Percentiles rank a stretch among this genome's conserved stretches.
phyloP scores from a whole-genome alignment of 2,329 filamentous ascomycete genomes.

The Coniochaeta pulveracea region DNA sequence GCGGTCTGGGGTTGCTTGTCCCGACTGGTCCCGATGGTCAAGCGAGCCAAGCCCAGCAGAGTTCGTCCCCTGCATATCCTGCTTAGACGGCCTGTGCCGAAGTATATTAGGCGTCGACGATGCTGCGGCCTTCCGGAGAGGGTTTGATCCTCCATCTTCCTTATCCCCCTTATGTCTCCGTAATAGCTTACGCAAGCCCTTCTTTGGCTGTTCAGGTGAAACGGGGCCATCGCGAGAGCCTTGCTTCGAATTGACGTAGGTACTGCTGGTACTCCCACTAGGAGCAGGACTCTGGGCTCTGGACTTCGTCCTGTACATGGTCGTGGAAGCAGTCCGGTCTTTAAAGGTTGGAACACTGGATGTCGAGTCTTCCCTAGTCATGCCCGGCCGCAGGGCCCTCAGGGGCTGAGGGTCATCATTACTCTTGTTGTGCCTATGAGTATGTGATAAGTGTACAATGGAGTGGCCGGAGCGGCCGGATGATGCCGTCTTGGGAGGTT shows the following conservation, averaged over 20 bases:
- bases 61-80: conserved; percentile 25
- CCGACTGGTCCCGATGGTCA: conserved; percentile 14
- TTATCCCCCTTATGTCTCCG: conserved; percentile 42
- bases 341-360: conserved; percentile 31
- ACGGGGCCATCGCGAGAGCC: conserved; percentile 40
- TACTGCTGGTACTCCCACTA: conserved; percentile 49
- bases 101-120: too few relatives aligned
- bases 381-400: conserved; percentile 56
- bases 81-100: conserved; percentile 36
- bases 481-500: conserved; percentile 49
- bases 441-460: conserved; percentile 54
- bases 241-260: conserved; percentile 34
- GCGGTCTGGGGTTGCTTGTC: conserved; percentile 18
- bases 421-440: conserved; percentile 58
- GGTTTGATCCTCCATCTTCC: too few relatives aligned
- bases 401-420: conserved; percentile 56
- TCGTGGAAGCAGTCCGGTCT: conserved; percentile 37
- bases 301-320: conserved; percentile 33
- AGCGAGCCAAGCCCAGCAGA: neutral
- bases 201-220: conserved; percentile 42
- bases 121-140: conserved; percentile 30
- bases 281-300: conserved; percentile 76
- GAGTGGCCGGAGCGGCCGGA: conserved; percentile 48
- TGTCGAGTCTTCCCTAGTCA: conserved; percentile 64
- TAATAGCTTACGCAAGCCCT: conserved; percentile 37